phyloP scores from a whole-genome alignment of 768 basidiomycete genomes.

The Hemileccinum impolitum region DNA sequence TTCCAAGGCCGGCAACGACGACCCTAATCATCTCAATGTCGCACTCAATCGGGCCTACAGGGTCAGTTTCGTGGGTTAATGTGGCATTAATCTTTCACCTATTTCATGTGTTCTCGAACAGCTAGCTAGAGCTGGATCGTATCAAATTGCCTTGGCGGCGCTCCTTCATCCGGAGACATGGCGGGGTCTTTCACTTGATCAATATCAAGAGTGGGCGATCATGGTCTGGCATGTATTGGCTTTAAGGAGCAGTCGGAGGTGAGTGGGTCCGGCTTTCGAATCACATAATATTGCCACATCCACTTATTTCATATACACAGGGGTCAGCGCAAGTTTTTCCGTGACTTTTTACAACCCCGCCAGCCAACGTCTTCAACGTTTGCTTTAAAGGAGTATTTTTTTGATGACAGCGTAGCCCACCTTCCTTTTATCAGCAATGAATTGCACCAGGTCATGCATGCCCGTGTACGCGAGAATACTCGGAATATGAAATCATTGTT shows the following conservation, averaged over 20 bases:
- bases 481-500: slow-evolving; percentile 12
- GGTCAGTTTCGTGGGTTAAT: slow-evolving; percentile 35
- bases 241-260: slow-evolving; percentile 69
- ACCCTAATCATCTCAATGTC: slow-evolving; percentile 59
- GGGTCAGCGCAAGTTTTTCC: slow-evolving; percentile 61
- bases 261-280: slow-evolving; percentile 17
- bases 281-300: not conserved
- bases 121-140: slow-evolving; percentile 69
- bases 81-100: not conserved
- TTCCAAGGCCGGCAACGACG: slow-evolving; percentile 51
- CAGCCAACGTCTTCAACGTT: slow-evolving; percentile 52
- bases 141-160: slow-evolving; percentile 55
- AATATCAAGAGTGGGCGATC: slow-evolving; percentile 70
- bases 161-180: slow-evolving; percentile 70
- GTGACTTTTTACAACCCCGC: slow-evolving; percentile 61
- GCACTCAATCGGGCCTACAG: slow-evolving; percentile 66
- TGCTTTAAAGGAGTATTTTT: slow-evolving; percentile 55
- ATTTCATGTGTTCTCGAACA: slow-evolving; percentile 29
- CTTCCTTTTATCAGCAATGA: slow-evolving; percentile 40
- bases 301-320: slow-evolving; percentile 29
- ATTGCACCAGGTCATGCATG: slow-evolving; percentile 41
- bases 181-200: slow-evolving; percentile 59
- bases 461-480: slow-evolving; percentile 32
- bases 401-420: slow-evolving; percentile 34
- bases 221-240: slow-evolving; percentile 77